Evolutionary conservation across 192 early-diverging fungal genomes (phyloP).

Genomic region (Coemansia sp.): DNA sequence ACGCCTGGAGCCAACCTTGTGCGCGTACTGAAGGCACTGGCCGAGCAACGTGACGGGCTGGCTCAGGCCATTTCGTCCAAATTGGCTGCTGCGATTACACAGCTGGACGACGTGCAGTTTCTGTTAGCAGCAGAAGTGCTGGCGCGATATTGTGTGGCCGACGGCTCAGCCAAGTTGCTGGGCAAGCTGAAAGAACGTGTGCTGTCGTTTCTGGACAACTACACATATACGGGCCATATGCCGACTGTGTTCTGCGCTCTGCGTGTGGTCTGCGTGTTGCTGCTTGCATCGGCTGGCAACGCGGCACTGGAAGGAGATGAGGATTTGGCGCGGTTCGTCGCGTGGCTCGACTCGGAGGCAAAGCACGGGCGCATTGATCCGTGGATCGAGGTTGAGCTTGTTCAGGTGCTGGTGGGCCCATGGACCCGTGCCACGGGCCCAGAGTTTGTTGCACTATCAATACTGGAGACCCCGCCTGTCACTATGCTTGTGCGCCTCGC

Average conservation of each 20-base stretch:
- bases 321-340: conserved; percentile 47
- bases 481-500: conserved; percentile 21
- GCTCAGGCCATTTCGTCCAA: background rate
- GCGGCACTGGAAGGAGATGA: conserved; percentile 12
- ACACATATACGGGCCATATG: conserved; percentile 27
- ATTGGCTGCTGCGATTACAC: conserved; percentile 7
- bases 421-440: conserved; percentile 18
- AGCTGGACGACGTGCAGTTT: conserved; percentile 21
- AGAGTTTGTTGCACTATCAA: conserved; percentile 10
- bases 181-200: conserved; percentile 20
- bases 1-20: conserved; percentile 11
- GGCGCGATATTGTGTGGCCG: conserved; percentile 10
- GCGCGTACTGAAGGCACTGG: conserved; percentile 17
- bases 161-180: conserved; percentile 1
- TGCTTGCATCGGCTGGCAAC: conserved; percentile 5
- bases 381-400: conserved; percentile 32
- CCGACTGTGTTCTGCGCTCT: conserved; percentile 37
- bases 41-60: background rate
- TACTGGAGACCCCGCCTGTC: conserved; percentile 13
- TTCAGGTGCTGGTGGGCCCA: conserved; percentile 27
- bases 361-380: conserved; percentile 19
- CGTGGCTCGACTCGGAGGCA: conserved; percentile 32
- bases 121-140: conserved; percentile 30
- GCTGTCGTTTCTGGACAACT: conserved; percentile 28
- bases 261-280: conserved; percentile 14